A percentile compares a stretch with the other conserved stretches of the same genome.
phyloP scores from a whole-genome alignment of 441 rosid genomes.

The Lagerstroemia fauriei region DNA sequence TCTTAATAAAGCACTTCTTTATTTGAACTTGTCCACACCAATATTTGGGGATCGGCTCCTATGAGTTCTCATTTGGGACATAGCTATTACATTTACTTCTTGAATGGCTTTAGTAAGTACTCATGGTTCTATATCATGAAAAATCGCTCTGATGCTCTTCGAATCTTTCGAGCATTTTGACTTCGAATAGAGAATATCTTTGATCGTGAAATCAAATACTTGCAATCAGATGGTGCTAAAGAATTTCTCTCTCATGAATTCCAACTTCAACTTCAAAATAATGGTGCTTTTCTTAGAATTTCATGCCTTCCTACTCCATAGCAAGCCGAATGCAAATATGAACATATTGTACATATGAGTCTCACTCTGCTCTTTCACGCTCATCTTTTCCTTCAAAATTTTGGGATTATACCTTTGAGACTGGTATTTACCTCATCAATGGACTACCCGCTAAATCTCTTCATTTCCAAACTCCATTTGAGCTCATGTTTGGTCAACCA shows the following conservation, averaged over 20 bases:
- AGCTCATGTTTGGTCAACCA: neutral
- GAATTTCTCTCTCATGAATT: neutral
- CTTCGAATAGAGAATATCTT: neutral
- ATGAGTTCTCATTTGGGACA: neutral
- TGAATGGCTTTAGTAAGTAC: neutral
- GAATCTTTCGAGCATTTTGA: neutral
- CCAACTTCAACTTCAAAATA: neutral
- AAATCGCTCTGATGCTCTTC: neutral
- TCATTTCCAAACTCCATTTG: neutral
- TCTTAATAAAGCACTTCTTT: neutral
- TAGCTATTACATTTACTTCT: neutral
- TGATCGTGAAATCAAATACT: neutral
- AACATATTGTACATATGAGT: conserved; percentile 1
- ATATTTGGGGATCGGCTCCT: conserved; percentile 4
- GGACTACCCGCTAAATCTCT: neutral
- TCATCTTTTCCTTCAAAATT: neutral
- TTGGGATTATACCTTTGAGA: neutral
- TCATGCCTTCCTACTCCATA: neutral
- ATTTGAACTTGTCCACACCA: neutral
- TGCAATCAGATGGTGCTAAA: neutral
- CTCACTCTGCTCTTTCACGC: neutral
- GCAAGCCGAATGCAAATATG: neutral
- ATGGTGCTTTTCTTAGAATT: neutral
- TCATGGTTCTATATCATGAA: neutral
- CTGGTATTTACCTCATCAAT: neutral